These are phyloP conservation scores for Amphirosellinia nigrospora DNA, from an alignment of 495 filamentous ascomycete genomes.

Conservation along the genomic window DNA sequence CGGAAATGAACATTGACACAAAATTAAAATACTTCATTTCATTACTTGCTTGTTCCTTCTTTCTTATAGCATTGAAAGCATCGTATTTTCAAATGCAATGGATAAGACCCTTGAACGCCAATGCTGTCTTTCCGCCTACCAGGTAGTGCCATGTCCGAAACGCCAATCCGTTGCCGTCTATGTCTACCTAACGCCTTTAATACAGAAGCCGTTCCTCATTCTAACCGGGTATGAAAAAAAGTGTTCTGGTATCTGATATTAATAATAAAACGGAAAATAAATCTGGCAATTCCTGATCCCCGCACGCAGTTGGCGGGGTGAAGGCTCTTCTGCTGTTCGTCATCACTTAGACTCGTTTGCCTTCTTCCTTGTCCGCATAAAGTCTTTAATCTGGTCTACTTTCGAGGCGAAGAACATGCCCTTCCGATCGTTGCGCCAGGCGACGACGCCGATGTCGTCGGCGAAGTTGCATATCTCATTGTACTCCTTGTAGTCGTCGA, in stretches of 20 bases:
- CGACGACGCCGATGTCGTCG: constrained; percentile 87
- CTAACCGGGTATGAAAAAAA: neutral
- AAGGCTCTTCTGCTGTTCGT: neutral
- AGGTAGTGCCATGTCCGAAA: neutral
- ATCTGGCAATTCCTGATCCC: too few relatives aligned
- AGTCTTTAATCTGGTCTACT: constrained; percentile 82
- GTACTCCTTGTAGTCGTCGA: constrained; percentile 77
- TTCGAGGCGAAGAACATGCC: constrained; percentile 86
- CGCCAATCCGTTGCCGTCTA: neutral
- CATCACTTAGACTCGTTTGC: constrained; percentile 35
- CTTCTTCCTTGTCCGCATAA: constrained; percentile 69
- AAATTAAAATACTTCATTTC: neutral
- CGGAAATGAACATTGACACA: neutral
- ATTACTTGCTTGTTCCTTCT: neutral
- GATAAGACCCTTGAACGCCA: neutral
- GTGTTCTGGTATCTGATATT: neutral
- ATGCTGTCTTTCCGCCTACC: neutral
- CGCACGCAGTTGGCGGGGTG: neutral
- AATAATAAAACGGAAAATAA: neutral
- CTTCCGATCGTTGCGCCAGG: constrained; percentile 81
- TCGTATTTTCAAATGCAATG: neutral
- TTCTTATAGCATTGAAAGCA: neutral
- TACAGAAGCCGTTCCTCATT: neutral
- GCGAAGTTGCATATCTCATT: constrained; percentile 77
- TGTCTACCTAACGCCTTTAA: neutral